A percentile compares a stretch with the other conserved stretches of the same genome.
These are phyloP conservation scores for Penicillium bialowiezense DNA, from an alignment of 495 filamentous ascomycete species.

Conservation along the genomic window DNA sequence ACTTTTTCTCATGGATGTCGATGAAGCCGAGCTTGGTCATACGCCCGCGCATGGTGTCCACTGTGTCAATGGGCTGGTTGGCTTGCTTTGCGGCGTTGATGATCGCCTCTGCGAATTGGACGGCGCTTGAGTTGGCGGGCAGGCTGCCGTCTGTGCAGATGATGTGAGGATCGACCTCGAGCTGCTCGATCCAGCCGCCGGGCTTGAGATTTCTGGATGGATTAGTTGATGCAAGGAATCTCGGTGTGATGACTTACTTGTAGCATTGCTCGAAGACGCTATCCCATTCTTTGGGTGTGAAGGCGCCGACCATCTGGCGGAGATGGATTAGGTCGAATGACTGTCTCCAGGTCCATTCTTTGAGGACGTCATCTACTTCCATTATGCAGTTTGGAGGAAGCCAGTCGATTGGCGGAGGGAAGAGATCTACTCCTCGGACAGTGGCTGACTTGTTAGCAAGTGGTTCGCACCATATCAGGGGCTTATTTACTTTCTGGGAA, in stretches of 20 bases:
- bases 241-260: constrained; percentile 6
- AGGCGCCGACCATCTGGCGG: constrained; percentile 16
- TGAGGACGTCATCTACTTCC: constrained; percentile 28
- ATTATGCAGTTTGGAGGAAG: constrained; percentile 33
- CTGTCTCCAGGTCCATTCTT: constrained; percentile 26
- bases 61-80: constrained; percentile 3
- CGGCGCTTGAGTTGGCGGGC: constrained; percentile 18
- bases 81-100: constrained; percentile 3
- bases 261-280: constrained; percentile 25
- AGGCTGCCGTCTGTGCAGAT: constrained; percentile 39
- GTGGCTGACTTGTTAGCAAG: constrained; percentile 4
- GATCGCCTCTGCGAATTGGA: constrained; percentile 7
- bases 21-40: constrained; percentile 32
- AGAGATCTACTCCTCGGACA: constrained; percentile 22
- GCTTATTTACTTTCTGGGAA: constrained; percentile 2
- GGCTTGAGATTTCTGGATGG: constrained; percentile 29
- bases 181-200: constrained; percentile 51
- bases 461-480: not conserved
- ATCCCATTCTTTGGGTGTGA: constrained; percentile 24
- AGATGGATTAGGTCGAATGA: constrained; percentile 30
- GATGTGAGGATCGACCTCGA: constrained; percentile 39
- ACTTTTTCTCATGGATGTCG: constrained; percentile 15
- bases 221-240: not conserved
- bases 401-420: constrained; percentile 20
- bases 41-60: constrained; percentile 6